phyloP scores from a whole-genome alignment of 2,329 filamentous ascomycete species.

The Cladosporium cucumerinum region DNA sequence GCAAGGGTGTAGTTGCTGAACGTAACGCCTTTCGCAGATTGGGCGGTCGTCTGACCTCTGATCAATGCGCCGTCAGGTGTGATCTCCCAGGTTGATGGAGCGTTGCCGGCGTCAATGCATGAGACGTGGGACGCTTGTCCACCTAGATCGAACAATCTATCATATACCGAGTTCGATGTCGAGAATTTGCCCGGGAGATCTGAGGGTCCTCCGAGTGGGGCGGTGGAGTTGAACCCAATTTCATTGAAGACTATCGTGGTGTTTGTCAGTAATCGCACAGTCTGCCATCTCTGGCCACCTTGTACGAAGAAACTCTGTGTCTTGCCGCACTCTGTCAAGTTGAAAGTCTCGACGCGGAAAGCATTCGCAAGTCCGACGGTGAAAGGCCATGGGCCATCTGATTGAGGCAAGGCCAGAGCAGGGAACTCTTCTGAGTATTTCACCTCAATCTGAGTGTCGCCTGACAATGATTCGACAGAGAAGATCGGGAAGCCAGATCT shows the following conservation, averaged over 20 bases:
- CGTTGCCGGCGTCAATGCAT: slow-evolving; percentile 39
- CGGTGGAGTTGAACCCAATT: slow-evolving; percentile 35
- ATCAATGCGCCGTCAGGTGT: slow-evolving; percentile 36
- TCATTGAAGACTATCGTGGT: slow-evolving; percentile 32
- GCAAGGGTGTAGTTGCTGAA: slow-evolving; percentile 38
- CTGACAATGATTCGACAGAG: slow-evolving; percentile 27
- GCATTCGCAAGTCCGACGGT: slow-evolving; percentile 32
- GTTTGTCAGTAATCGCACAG: slow-evolving; percentile 37
- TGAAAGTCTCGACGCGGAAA: slow-evolving; percentile 41
- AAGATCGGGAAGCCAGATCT: slow-evolving; percentile 37
- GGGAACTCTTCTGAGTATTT: slow-evolving; percentile 38
- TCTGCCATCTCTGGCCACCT: slow-evolving; percentile 43
- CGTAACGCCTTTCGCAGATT: slow-evolving; percentile 25
- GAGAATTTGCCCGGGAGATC: slow-evolving; percentile 33
- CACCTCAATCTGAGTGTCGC: slow-evolving; percentile 35
- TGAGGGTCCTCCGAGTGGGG: slow-evolving; percentile 24
- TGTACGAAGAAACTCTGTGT: slow-evolving; percentile 38
- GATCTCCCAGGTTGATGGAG: slow-evolving; percentile 38
- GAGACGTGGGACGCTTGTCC: slow-evolving; percentile 34
- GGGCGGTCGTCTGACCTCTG: slow-evolving; percentile 34
- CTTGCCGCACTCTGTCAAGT: slow-evolving; percentile 33
- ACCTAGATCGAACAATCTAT: slow-evolving; percentile 41
- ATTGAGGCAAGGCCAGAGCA: slow-evolving; percentile 28
- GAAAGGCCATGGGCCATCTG: slow-evolving; percentile 36
- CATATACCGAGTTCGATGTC: slow-evolving; percentile 32